Evolutionary conservation across 2,329 filamentous ascomycete species (phyloP).

Genomic region (Talaromyces amestolkiae): DNA sequence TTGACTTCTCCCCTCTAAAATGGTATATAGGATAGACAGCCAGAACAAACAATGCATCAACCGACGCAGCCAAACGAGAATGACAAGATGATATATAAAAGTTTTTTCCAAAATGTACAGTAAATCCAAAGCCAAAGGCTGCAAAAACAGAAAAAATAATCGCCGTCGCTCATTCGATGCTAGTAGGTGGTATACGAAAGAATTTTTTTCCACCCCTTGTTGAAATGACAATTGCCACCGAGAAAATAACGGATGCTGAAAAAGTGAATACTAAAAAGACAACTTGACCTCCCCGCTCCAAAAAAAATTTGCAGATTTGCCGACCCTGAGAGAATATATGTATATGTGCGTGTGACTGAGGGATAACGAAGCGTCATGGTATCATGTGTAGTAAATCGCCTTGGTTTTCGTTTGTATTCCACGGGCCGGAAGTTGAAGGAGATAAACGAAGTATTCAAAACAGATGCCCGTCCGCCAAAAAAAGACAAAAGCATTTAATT

Average conservation of each 20-base stretch:
- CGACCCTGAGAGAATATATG: neutral
- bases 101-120: neutral
- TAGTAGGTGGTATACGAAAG: neutral
- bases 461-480: neutral
- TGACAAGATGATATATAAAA: slow-evolving; percentile 5
- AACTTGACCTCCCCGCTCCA: neutral
- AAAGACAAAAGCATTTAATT: neutral
- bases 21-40: neutral
- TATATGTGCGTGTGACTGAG: neutral
- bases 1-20: slow-evolving; percentile 4
- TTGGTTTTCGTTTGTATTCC: neutral
- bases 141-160: neutral
- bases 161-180: slow-evolving; percentile 10
- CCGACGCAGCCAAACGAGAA: neutral
- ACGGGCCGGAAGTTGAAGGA: neutral
- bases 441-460: neutral
- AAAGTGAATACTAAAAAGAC: neutral
- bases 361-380: slow-evolving; percentile 3
- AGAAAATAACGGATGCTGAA: neutral
- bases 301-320: neutral
- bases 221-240: neutral
- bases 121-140: neutral
- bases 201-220: neutral
- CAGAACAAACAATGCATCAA: neutral
- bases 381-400: slow-evolving; percentile 6